Base-by-base conservation (phyloP, 768 basidiomycete genomes). In the Lactarius evosmus region DNA sequence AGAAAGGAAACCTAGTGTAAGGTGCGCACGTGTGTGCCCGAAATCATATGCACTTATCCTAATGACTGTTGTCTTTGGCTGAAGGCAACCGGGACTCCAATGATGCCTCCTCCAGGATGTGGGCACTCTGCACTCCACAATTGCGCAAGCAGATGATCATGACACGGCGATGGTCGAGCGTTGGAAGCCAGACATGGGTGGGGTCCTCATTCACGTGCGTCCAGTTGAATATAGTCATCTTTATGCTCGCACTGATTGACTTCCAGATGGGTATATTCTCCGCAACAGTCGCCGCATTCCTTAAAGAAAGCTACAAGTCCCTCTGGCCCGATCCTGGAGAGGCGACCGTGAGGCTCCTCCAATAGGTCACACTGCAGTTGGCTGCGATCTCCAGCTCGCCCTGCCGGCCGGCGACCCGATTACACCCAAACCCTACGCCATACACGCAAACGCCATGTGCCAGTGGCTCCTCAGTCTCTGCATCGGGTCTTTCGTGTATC, bases 381-480 rank as follows among this genome's bases (percentile, higher is more conserved):
- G 46, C 32, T n/a, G 56, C 30, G 7, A 57, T 61, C 59, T 58
- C 66, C n/a, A 67, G 2, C 19, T 50, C 19, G 1, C 56, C 14
- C 56, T 36, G 12, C 16, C 29, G 3, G 3, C 30, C 16, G 11
- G 7, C 12, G 61, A 54, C 14, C 1, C 41, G 2, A 66, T 65
- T 29, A 29, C 5, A 3, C 33, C 41, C 7, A 11, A 22, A 36
- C 50, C 54, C 7, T 44, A 27, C 19, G 38, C 41, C 11, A 8
- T 67, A 22, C 58, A 56, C 34, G 65, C 67, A 19, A 67, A 67
- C 17, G 67, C 55, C 11, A 34, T 67, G 29, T 67, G n/a, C n/a
- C n/a, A n/a, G 29, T 67, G 66, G 66, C 67, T 67, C 59, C 41
- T 61, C 58, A 67, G 66, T 30, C 65, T 67, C 41, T 58, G 41